Base-by-base conservation (phyloP, 208 protist genomes). In the Crithidia brevicula region DNA sequence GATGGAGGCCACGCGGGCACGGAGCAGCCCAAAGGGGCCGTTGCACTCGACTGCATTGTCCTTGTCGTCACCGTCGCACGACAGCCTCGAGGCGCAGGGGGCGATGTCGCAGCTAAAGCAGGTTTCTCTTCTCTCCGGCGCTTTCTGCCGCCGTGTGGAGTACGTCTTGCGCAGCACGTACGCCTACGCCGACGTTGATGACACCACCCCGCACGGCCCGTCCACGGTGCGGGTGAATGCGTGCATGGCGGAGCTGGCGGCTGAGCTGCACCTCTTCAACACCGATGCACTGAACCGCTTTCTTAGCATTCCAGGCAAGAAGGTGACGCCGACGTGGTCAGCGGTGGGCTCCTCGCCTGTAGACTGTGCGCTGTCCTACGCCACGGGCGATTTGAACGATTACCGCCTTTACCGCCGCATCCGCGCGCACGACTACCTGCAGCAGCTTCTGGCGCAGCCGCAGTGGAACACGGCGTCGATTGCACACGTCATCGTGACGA, bases 371-470 rank as follows among this genome's bases (percentile, higher is more conserved):
- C 33, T 87, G 38, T 63, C 72, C 11, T 92, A 92, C 57, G 82
- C 77, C 16, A 60, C 81, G 3, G 83, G 81, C 4, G 86, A 86
- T 53, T 64, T 87, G 13, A 67, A 75, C 34, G 78, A 84, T 36
- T 82, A 86, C 66, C 62, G 69, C 36, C 47, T 66, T 15, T 67
- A 67, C 28, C 78, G 74, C 31, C 63, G 72, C 31, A 42, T 67
- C 13, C 52, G 74, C 3, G 71, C 60, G 3, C 67, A 67, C 28
- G 68, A 82, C 40, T 77, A 78, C 23, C 52, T 93, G 27, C 60
- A 78, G 53, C 60, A 76, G 30, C 62, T 82, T 0, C 67, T 84
- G 23, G 68, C 54, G 18, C 60, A 69, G 70, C 52, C 65, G 28
- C 72, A 70, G 34, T 70, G 60, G 59, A 79, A 54, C 64, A 68